These are phyloP conservation scores for Pyrrhoderma noxium DNA, from an alignment of 1,284 basidiomycete genomes.

Conservation along the genomic window DNA sequence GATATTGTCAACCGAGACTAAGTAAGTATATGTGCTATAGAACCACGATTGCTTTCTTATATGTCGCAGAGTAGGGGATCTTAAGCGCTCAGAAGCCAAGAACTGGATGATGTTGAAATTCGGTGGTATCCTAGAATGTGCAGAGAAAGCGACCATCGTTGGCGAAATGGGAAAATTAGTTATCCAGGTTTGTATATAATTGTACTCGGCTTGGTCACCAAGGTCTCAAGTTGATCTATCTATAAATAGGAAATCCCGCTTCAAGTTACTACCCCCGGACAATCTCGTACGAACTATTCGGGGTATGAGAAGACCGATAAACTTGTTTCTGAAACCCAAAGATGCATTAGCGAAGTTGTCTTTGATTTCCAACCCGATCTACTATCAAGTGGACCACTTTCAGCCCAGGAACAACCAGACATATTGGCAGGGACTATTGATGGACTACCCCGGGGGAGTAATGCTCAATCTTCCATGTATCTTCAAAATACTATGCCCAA, in stretches of 20 bases:
- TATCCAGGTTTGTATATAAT: conserved; percentile 40
- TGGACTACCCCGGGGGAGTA: conserved; percentile 5
- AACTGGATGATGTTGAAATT: conserved; percentile 83
- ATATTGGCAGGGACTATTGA: not conserved
- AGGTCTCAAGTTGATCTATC: not conserved
- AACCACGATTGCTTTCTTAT: not conserved
- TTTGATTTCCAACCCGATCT: conserved; percentile 28
- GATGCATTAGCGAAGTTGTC: conserved; percentile 47
- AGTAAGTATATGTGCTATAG: conserved; percentile 1
- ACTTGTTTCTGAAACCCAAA: conserved; percentile 57
- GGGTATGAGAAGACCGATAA: conserved; percentile 55
- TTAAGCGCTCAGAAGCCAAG: conserved; percentile 67
- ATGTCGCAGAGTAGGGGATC: conserved; percentile 59
- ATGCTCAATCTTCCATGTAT: not conserved
- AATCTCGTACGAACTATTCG: conserved; percentile 65
- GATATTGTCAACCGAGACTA: conserved; percentile 77
- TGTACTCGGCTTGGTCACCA: conserved; percentile 30
- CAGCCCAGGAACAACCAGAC: not conserved
- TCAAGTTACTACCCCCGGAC: conserved; percentile 73
- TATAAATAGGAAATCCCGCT: conserved; percentile 67
- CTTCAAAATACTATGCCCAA: conserved; percentile 2
- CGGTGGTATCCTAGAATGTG: conserved; percentile 79
- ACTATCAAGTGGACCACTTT: not conserved
- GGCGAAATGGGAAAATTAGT: conserved; percentile 79
- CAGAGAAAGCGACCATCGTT: conserved; percentile 77